Base-by-base conservation (phyloP, 1,139 yeast species). In the Suhomyces coccinellae region DNA sequence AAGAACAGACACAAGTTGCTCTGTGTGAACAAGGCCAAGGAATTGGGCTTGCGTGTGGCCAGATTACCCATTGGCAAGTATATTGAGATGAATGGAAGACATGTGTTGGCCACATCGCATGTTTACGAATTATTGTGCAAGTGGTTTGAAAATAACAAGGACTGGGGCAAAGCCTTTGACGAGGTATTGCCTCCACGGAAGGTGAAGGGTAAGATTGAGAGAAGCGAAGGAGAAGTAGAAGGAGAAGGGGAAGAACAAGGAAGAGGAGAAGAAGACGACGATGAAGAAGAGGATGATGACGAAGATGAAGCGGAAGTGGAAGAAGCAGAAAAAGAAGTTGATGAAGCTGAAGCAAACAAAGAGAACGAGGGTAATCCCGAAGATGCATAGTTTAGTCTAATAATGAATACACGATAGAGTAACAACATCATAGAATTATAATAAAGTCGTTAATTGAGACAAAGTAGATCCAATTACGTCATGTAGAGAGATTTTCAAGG, bases 61-160 rank as follows among this genome's bases (percentile, higher is more conserved):
- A 77, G 88, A 57, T 75, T 93, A 46, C 99, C 99, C 3, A 89
- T 93, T 49, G 96, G 85, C 47, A 87, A 90, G 65, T 89, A 77
- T 58, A 87, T 93, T 49, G 79, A 85, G 56, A 67, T 93, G 48
- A 83, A 87, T 49, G 97, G 98, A 1, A 77, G 98, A 53, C 82
- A 83, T 53, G 98, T 93, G 2, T 71, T 93, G 50, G 95, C 99
- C 1, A 90, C 98, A 0, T 87, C 95, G 34, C 99, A 93, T 61
- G 99, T 93, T 14, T 86, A 88, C 52, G 97, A 93, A 63, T 69
- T 93, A 51, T 73, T 90, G 67, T 75, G 93, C 46, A 81, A 83
- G 61, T 91, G 95, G 88, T 77, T 83, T 51, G 96, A 89, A 58
- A 51, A 49, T 33, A 69, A 70, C 32, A 75, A 74, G 50, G 88